phyloP scores from a whole-genome alignment of 345 rosid species.

The sweet orange (Citrus sinensis) region DNA sequence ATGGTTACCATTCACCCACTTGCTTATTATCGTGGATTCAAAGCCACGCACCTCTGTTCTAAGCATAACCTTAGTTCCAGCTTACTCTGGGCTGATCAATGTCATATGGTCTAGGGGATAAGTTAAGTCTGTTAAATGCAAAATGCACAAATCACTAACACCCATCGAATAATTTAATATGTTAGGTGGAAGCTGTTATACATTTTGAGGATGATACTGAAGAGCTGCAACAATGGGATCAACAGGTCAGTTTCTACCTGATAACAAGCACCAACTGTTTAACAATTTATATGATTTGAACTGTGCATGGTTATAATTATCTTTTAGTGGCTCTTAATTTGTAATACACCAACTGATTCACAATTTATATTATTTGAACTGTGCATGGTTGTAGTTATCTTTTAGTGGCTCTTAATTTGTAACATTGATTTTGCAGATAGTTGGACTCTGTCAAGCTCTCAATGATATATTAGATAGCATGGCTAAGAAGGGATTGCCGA shows the following conservation, averaged over 20 bases:
- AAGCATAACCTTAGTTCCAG: neutral
- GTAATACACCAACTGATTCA: neutral
- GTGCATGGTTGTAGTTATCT: neutral
- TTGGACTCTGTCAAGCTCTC: constrained; percentile 87
- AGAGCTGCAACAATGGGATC: constrained; percentile 98
- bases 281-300: neutral
- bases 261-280: neutral
- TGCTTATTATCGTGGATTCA: neutral
- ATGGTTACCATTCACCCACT: neutral
- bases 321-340: too few species aligned
- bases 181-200: constrained; percentile 91
- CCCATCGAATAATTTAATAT: neutral
- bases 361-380: neutral
- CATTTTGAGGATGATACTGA: constrained; percentile 96
- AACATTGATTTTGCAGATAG: constrained; percentile 53
- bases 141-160: neutral
- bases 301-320: neutral
- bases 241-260: constrained; percentile 51
- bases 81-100: neutral
- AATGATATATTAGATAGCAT: constrained; percentile 86
- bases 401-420: neutral
- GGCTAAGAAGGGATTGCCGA: constrained; percentile 84
- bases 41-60: neutral
- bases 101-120: neutral
- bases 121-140: neutral